Conservation (phyloP, 345 rosid genomes). For the Eucalyptus dawsonii region DNA sequence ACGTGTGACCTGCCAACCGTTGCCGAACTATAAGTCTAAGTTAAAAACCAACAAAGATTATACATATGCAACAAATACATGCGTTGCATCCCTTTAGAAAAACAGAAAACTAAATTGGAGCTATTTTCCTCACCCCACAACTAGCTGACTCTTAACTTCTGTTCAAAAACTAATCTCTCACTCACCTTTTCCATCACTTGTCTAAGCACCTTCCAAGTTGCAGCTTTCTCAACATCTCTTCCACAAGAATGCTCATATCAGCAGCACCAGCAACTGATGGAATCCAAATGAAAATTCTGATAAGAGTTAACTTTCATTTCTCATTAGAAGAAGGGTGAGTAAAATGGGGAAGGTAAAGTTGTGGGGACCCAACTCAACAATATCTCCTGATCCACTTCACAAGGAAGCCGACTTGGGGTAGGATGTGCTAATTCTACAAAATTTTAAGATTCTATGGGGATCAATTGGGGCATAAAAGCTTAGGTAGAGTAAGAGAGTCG, state of each 20-base stretch:
- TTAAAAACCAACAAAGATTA: neutral
- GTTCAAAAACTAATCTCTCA: neutral
- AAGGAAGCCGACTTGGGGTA: neutral
- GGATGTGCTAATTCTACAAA: neutral
- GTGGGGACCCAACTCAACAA: neutral
- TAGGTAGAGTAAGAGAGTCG: neutral
- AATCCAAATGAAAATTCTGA: neutral
- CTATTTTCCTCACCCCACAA: neutral
- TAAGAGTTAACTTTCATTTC: neutral
- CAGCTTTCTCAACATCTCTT: neutral
- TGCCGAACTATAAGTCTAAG: neutral
- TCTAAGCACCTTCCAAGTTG: neutral
- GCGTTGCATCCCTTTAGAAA: neutral
- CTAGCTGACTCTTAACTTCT: neutral
- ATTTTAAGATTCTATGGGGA: neutral
- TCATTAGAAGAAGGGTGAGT: neutral
- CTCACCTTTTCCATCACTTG: neutral
- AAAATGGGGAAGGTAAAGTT: neutral
- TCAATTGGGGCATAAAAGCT: neutral
- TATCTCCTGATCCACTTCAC: neutral
- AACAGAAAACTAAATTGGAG: neutral
- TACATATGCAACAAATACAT: neutral
- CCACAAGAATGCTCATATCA: neutral
- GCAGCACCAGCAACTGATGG: neutral
- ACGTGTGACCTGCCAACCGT: neutral